Percentiles rank a stretch among this genome's conserved stretches.
These are phyloP conservation scores for Starmerella stellata DNA, from an alignment of 805 yeast species.

Conservation along the genomic window DNA sequence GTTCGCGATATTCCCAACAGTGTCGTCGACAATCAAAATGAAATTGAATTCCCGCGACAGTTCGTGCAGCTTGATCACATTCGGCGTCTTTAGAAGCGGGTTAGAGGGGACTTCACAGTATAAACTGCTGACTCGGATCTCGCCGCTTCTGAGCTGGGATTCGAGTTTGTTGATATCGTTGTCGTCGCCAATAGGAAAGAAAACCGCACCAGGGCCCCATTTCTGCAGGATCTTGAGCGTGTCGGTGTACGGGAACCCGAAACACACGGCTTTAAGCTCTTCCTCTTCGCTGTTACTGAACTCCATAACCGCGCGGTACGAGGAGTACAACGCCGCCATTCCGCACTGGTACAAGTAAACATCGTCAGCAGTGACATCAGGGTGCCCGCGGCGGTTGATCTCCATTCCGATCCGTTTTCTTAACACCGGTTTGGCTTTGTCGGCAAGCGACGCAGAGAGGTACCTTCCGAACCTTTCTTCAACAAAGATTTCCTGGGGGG, in stretches of 20 bases:
- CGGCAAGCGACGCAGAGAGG: constrained; percentile 56
- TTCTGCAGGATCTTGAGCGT: constrained; percentile 69
- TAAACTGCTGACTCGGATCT: constrained; percentile 45
- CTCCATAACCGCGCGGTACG: constrained; percentile 34
- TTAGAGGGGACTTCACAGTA: constrained; percentile 91
- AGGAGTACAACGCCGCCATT: constrained; percentile 76
- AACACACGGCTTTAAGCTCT: constrained; percentile 55
- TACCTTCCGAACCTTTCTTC: constrained; percentile 87
- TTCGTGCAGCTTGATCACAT: constrained; percentile 43
- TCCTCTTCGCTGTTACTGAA: constrained; percentile 12
- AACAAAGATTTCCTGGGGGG: constrained; percentile 31
- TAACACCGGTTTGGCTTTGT: constrained; percentile 57
- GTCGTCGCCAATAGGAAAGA: constrained; percentile 58
- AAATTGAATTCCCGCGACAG: constrained; percentile 56
- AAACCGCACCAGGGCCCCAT: constrained; percentile 82
- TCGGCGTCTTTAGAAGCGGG: constrained; percentile 76
- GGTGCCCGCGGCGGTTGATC: constrained; percentile 6
- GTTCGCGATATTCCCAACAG: constrained; percentile 80
- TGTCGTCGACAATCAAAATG: constrained; percentile 78
- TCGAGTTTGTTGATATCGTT: constrained; percentile 46
- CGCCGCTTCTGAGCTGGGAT: constrained; percentile 39
- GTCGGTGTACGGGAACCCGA: constrained; percentile 92
- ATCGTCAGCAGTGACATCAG: constrained; percentile 2
- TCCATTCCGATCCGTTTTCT: constrained; percentile 39
- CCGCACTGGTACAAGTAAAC: constrained; percentile 79